These are phyloP conservation scores for Aphanomyces invadans DNA, from an alignment of 352 stramenopile species.

Conservation along the genomic window DNA sequence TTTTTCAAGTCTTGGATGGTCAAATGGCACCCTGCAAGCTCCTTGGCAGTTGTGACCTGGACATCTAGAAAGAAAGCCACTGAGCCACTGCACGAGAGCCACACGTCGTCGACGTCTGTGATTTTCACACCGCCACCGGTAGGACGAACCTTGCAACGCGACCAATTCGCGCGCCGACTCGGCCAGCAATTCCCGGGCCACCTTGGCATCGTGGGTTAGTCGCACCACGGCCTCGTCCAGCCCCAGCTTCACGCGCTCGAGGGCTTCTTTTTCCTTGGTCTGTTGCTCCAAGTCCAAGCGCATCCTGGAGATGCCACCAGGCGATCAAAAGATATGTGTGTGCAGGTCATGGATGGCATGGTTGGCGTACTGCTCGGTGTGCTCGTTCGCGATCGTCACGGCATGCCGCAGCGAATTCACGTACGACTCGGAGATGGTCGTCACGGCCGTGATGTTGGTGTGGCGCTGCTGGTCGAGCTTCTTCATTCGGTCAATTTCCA, in stretches of 20 bases:
- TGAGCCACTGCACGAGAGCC: not conserved
- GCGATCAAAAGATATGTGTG: not conserved
- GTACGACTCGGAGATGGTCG: slow-evolving; percentile 12
- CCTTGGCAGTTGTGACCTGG: not conserved
- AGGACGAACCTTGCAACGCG: not conserved
- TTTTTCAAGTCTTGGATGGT: not conserved
- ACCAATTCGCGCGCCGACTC: slow-evolving; percentile 10
- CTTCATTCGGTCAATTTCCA: slow-evolving; percentile 3
- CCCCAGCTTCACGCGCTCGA: not conserved
- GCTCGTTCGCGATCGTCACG: not conserved
- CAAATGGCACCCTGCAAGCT: not conserved
- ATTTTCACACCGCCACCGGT: too few species aligned
- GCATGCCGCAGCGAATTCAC: slow-evolving; percentile 1
- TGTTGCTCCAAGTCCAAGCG: slow-evolving; percentile 1
- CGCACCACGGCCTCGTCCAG: not conserved
- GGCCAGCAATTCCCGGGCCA: not conserved
- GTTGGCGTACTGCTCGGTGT: not conserved
- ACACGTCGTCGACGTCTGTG: not conserved
- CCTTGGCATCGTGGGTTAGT: not conserved
- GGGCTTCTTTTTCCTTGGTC: not conserved
- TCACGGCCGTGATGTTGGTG: not conserved
- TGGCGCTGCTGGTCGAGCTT: not conserved
- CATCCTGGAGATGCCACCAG: not conserved
- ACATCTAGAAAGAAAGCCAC: not conserved
- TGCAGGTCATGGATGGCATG: not conserved